Evolutionary conservation across 306 rosid genomes (phyloP).

Genomic region (Castanea crenata): DNA sequence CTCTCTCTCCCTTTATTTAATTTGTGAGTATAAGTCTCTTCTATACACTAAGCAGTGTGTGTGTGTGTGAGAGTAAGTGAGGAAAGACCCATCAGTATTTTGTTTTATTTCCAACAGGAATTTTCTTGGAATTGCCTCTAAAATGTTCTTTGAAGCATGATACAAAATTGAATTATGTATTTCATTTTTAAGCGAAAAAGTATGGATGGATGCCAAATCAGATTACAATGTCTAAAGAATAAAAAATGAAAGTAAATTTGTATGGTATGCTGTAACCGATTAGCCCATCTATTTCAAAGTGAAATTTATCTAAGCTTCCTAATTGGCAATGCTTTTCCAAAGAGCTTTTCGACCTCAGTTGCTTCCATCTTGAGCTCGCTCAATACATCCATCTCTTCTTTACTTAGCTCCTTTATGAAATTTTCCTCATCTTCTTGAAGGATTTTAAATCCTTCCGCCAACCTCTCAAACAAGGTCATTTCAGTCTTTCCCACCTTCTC

Average conservation of each 20-base stretch:
- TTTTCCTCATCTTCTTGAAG: slow-evolving; percentile 74
- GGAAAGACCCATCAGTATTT: too few relatives aligned
- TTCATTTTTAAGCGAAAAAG: neutral
- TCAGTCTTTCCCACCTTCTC: slow-evolving; percentile 72
- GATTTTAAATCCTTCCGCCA: slow-evolving; percentile 68
- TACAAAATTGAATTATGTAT: neutral
- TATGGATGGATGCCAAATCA: neutral
- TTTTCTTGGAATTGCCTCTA: neutral
- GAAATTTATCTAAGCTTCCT: slow-evolving; percentile 64
- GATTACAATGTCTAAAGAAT: slow-evolving; percentile 13
- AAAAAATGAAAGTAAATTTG: neutral
- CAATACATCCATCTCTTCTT: slow-evolving; percentile 78
- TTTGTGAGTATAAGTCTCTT: too few relatives aligned
- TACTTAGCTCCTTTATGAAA: slow-evolving; percentile 50
- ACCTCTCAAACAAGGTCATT: slow-evolving; percentile 52
- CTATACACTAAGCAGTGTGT: too few relatives aligned
- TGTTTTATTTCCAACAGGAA: neutral
- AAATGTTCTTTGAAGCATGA: too few relatives aligned
- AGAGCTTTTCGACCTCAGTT: slow-evolving; percentile 64
- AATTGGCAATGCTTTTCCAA: slow-evolving; percentile 70
- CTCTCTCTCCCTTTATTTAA: too few relatives aligned
- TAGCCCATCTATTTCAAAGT: neutral
- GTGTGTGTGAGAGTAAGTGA: too few relatives aligned
- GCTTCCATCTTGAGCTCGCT: slow-evolving; percentile 79
- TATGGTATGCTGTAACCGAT: slow-evolving; percentile 17